Evolutionary conservation across 2,329 filamentous ascomycete genomes (phyloP).

Genomic region (Drechslerella stenobrocha): DNA sequence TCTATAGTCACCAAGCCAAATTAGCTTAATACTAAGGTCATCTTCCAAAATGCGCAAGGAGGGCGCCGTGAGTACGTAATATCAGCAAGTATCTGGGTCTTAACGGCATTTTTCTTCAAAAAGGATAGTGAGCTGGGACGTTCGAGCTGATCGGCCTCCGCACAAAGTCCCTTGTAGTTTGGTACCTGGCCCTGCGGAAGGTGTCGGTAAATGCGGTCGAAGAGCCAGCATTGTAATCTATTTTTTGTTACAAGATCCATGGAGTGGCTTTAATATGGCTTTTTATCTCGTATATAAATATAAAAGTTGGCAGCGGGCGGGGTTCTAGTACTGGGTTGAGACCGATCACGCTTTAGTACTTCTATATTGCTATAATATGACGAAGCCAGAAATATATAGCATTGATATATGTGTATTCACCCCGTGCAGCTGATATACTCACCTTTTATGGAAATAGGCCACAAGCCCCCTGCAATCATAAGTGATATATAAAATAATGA

Average conservation of each 20-base stretch:
- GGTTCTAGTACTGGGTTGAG: no score
- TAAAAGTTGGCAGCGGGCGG: no score
- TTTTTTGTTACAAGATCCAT: background rate
- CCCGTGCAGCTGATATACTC: no score
- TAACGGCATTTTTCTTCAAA: background rate
- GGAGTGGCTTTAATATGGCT: no score
- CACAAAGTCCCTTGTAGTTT: background rate
- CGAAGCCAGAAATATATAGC: no score
- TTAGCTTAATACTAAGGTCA: background rate
- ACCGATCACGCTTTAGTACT: no score
- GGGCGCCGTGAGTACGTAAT: background rate
- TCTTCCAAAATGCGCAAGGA: background rate
- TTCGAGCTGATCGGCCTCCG: background rate
- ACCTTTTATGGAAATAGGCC: no score
- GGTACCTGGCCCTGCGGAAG: background rate
- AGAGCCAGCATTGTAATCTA: background rate
- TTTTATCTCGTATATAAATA: no score
- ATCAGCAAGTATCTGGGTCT: background rate
- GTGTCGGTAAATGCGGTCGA: background rate
- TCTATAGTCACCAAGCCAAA: background rate
- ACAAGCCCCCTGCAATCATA: no score
- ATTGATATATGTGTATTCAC: no score
- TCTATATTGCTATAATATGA: no score
- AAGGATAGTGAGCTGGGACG: background rate
- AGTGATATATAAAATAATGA: no score